Base-by-base conservation (phyloP, 805 yeast genomes). In the Kockiozyma suomiensis region DNA sequence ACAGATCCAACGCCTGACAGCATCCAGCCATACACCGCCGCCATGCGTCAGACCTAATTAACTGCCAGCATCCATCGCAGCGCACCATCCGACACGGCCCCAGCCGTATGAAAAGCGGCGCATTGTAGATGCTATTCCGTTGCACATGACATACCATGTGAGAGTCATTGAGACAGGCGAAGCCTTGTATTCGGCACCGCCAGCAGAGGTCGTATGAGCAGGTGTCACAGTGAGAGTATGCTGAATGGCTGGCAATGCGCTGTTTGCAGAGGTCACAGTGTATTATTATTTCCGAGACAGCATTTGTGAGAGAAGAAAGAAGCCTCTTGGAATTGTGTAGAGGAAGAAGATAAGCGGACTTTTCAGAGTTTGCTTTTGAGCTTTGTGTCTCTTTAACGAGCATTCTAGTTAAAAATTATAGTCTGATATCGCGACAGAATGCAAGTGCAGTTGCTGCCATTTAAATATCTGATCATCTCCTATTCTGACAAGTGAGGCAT, bases 111-210 rank as follows among this genome's bases (percentile, higher is more conserved):
- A 12, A 10, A 26, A 1, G 28, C 28, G 46, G 46, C 46, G 30
- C 26, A 10, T 30, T 30, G 10, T 10, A 7, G 10, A 30, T 6
- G 2, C 13, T n/a, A 8, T 5, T 21, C 15, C 30, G 28, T n/a
- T 41, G 46, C 46, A 41, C 46, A 28, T 23, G 46, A 7, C 2
- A 21, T 10, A 15, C 1, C 13, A 13, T 5, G 40, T 49, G 53
- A 8, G n/a, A 4, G 43, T 49, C 53, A 23, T 49, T 17, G 21
- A 49, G 53, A 35, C 53, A 49, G 42, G 45, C 53, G 8, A 33
- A 35, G 43, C 53, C 45, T 6, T 37, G 6, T 17, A 28, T 17
- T 6, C n/a, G 26, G 23, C 53, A 49, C 6, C 35, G 2, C 33
- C 28, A 25, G 33, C 53, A 49, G 3, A 49, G 15, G 35, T 49